Evolutionary conservation across 2,329 filamentous ascomycete species (phyloP), one percentile per base, ranked within the genome.

Genomic region (Colletotrichum zoysiae): DNA sequence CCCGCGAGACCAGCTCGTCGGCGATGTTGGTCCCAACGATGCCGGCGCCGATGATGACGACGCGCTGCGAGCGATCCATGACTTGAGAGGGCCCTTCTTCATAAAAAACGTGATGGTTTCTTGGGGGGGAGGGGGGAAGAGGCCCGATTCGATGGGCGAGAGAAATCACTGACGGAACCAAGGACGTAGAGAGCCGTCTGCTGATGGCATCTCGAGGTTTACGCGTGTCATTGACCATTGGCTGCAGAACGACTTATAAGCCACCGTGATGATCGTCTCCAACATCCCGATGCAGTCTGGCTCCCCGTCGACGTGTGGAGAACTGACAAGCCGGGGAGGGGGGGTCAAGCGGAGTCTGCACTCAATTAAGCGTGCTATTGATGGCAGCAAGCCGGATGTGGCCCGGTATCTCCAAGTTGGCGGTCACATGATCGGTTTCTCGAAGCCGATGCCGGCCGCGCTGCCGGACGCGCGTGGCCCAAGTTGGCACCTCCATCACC

Each of bases 11-110:
- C 76, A 91, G 85, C 83, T 91, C 89, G 75, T 91, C 89, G 60
- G 89, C 89, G 60, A 91, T 80, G 71, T 91, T 91, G 69, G 86
- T 85, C 58, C 89, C 89, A 70, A 91, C 89, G 69, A 91, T 91
- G 59, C 89, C 89, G 62, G 89, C 89, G 48, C 89, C 89, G 71
- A 90, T 88, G 72, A 90, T 88, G 70, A 90, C 86, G 72, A 90
- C 86, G 75, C 84, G 81, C 75, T 83, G 80, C 77, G 78, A 75
- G 51, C 76, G 74, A 53, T 77, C 75, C 81, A 84, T 84, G 23
- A 44, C 67, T n/a, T 18, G 23, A 44, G 46, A 33, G 38, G 38
- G 67, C 23, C 40, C 5, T 8, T 26, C 9, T 23, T 42, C 40
- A 42, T 42, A 33, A 42, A n/a, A n/a, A 59, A 9, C 26, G n/a